Percentiles rank a stretch among this genome's conserved stretches.
phyloP scores from a whole-genome alignment of 306 rosid genomes.

The Cyclanthera cordifolia region DNA sequence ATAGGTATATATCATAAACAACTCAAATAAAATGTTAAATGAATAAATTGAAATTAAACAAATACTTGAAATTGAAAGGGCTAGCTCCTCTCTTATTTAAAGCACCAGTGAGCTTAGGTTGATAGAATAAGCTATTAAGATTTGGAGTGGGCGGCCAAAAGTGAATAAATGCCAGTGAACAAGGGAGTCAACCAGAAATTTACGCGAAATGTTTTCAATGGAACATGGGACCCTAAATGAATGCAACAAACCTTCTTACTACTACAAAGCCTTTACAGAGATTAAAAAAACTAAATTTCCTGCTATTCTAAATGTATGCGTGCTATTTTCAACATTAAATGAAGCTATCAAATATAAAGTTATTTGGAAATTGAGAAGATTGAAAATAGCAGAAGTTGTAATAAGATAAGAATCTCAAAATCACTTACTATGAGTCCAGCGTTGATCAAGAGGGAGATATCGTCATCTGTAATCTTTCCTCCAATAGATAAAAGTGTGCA shows the following conservation, averaged over 20 bases:
- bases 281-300: not conserved
- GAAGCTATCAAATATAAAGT: not conserved
- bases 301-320: not conserved
- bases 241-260: not conserved
- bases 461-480: slow-evolving; percentile 78
- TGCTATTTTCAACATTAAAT: not conserved
- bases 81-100: no score
- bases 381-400: not conserved
- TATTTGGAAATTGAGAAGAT: not conserved
- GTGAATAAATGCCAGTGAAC: not conserved
- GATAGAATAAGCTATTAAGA: not conserved
- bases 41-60: not conserved
- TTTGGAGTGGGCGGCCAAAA: not conserved
- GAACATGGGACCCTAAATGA: not conserved
- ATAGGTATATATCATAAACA: slow-evolving; percentile 13
- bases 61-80: not conserved
- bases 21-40: not conserved
- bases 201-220: not conserved
- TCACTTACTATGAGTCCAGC: slow-evolving; percentile 74
- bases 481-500: slow-evolving; percentile 69
- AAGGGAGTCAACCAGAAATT: not conserved
- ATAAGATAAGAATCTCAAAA: not conserved
- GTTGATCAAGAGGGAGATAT: slow-evolving; percentile 70
- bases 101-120: not conserved
- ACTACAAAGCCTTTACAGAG: no score